Evolutionary conservation across 169 alveolate species (phyloP), one percentile per base, ranked within the genome.

Genomic region (Babesia bigemina): DNA sequence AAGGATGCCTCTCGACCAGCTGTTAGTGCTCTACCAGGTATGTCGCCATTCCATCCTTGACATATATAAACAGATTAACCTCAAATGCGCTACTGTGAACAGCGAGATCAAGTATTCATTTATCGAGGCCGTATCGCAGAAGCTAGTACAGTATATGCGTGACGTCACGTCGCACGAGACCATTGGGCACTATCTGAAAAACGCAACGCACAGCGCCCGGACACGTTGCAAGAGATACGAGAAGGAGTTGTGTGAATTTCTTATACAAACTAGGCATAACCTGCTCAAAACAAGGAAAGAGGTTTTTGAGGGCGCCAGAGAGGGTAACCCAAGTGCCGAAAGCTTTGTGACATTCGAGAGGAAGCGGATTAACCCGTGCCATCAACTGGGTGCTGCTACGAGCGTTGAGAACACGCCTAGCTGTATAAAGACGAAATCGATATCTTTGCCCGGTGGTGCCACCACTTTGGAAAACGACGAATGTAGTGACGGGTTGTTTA

Each of bases 1-100:
- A 29, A 61, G 84, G 59, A 75, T 75, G 67, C 49, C 63, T 12
- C 49, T 75, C 24, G 73, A 55, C 49, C 84, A 75, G 39, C 62
- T 75, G 47, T 44, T 75, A 1, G 66, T 69, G 42, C 67, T 75
- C 19, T 75, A 57, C 70, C 84, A 75, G 84, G 84, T 75, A 66
- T 13, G 75, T 2, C 44, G 10, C 11, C 22, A 0, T n/a, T 2
- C 36, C 7, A 14, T 36, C 11, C 14, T 3, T 19, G 4, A 12
- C 49, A 26, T 9, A 3, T 6, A 44, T 16, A 2, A 29, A 56
- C 65, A 67, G 76, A 6, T 67, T 0, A 67, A 67, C 33, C 76
- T 52, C 26, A 67, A 53, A 29, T 67, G 76, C 48, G 53, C 58
- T 0, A 67, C 57, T 11, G 24, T 42, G 8, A 65, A 61, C 63